phyloP scores from a whole-genome alignment of 495 filamentous ascomycete genomes.

The Cercophora sp. region DNA sequence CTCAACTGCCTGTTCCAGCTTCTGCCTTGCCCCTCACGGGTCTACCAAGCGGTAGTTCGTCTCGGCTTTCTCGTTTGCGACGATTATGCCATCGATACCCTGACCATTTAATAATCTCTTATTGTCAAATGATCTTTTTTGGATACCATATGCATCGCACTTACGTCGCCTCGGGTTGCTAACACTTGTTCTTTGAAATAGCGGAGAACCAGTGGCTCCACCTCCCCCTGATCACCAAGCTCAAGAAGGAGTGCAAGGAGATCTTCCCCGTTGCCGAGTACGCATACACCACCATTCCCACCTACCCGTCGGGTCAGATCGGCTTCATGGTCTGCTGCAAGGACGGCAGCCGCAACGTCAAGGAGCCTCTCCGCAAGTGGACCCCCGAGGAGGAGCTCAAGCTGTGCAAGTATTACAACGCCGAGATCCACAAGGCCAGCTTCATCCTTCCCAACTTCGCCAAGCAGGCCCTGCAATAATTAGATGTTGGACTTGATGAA shows the following conservation, averaged over 20 bases:
- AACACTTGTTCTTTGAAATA: too few species aligned
- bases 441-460: constrained; percentile 94
- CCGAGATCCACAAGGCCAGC: constrained; percentile 87
- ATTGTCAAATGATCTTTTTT: too few species aligned
- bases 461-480: constrained; percentile 65
- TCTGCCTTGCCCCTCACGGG: constrained; percentile 20
- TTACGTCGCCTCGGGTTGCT: too few species aligned
- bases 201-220: constrained; percentile 99
- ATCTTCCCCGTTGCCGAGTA: constrained; percentile 98
- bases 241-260: constrained; percentile 94
- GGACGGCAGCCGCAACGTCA: constrained; percentile 78
- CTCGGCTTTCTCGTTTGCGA: constrained; percentile 6
- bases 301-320: constrained; percentile 98
- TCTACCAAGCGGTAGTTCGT: constrained; percentile 31
- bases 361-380: constrained; percentile 75
- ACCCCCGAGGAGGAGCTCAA: constrained; percentile 83
- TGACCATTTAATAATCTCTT: too few species aligned
- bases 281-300: constrained; percentile 98
- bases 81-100: too few species aligned
- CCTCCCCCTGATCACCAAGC: constrained; percentile 78
- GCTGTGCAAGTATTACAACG: constrained; percentile 92
- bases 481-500: too few species aligned
- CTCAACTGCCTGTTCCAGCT: constrained; percentile 23
- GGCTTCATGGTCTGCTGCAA: constrained; percentile 99
- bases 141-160: too few species aligned